Conservation (phyloP, 129 eudicot species). For the Silybum marianum region DNA sequence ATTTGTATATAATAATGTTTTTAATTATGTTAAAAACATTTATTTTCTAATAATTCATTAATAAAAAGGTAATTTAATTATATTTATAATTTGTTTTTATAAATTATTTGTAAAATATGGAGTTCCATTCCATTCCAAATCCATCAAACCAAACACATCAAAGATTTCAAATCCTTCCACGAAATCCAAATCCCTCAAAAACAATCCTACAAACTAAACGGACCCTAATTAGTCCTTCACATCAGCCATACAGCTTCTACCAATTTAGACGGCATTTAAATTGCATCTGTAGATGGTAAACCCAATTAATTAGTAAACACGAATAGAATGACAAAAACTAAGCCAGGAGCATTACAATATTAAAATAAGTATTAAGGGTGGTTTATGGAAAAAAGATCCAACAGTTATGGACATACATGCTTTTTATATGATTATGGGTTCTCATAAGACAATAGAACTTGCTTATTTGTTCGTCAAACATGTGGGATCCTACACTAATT, state of each 20-base stretch:
- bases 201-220: no score
- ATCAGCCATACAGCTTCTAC: constrained; percentile 6
- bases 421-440: neutral
- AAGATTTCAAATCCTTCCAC: no score
- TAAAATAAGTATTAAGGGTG: neutral
- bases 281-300: neutral
- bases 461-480: neutral
- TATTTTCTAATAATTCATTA: no score
- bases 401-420: neutral
- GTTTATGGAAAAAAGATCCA: neutral
- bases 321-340: neutral
- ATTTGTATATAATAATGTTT: no score
- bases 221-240: neutral
- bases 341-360: neutral
- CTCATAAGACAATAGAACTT: neutral
- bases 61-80: no score
- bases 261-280: constrained; percentile 1
- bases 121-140: no score
- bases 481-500: neutral
- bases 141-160: no score
- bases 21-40: no score
- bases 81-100: no score
- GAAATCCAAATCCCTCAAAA: no score
- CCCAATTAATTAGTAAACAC: neutral
- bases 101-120: no score